Evolutionary conservation across 2,329 filamentous ascomycete genomes (phyloP).

Genomic region (Sporothrix schenckii): DNA sequence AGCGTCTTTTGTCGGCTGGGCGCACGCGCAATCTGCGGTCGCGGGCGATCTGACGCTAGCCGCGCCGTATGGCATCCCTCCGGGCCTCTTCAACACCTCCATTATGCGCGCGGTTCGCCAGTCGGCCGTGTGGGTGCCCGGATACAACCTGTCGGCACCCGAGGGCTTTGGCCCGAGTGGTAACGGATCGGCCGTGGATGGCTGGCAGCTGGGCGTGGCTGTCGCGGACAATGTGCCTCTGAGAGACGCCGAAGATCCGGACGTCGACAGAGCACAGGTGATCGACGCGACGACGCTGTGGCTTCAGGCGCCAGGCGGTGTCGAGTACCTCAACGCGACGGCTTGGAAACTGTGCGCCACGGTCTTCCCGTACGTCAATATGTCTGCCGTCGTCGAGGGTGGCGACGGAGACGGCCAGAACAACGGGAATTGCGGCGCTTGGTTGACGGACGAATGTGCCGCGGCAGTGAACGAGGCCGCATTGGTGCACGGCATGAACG

Average conservation of each 20-base stretch:
- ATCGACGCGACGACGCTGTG: slow-evolving; percentile 29
- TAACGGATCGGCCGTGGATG: slow-evolving; percentile 28
- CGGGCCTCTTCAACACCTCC: slow-evolving; percentile 9
- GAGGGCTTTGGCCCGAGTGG: slow-evolving; percentile 27
- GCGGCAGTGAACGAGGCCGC: slow-evolving; percentile 9
- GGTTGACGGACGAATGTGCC: slow-evolving; percentile 30
- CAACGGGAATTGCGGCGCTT: slow-evolving; percentile 26
- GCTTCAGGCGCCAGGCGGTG: slow-evolving; percentile 23
- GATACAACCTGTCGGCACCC: slow-evolving; percentile 31
- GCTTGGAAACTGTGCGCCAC: slow-evolving; percentile 32
- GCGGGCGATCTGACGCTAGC: slow-evolving; percentile 18
- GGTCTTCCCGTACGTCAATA: slow-evolving; percentile 29
- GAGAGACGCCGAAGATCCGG: slow-evolving; percentile 12
- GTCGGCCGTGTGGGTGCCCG: slow-evolving; percentile 27
- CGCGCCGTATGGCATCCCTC: slow-evolving; percentile 26
- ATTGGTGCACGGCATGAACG: slow-evolving; percentile 14
- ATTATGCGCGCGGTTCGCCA: slow-evolving; percentile 22
- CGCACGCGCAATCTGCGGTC: slow-evolving; percentile 16
- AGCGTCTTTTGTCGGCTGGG: neutral
- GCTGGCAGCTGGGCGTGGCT: slow-evolving; percentile 32
- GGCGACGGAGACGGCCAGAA: neutral
- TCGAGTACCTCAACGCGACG: slow-evolving; percentile 11
- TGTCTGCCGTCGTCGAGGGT: slow-evolving; percentile 6
- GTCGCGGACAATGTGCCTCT: slow-evolving; percentile 27
- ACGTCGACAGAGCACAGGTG: neutral